Base-by-base conservation (phyloP, 305 asterid species). In the Fraxinus nigra region DNA sequence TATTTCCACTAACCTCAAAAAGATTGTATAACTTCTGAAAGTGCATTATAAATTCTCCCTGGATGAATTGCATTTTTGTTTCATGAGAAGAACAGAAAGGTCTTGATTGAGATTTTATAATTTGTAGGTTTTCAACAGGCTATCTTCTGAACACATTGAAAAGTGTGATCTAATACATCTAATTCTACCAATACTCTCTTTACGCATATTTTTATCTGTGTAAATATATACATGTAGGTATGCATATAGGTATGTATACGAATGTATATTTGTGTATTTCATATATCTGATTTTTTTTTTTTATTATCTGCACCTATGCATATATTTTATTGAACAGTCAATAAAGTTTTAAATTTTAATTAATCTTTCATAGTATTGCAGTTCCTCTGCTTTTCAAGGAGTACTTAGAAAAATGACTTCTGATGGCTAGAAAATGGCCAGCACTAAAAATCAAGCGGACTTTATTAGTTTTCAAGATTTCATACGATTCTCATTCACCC, bases 301-400 rank as follows among this genome's bases (percentile, higher is more conserved):
- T 51, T 5, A 16, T 18, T 59, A 72, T 40, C 40, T 72, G 26
- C 43, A 7, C 35, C 46, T 72, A 14, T 33, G 24, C 9, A 4
- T 33, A 32, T 13, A 20, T 72, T 32, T 72, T 72, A 72, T 72
- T n/a, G 76, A 34, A 6, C 76, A 16, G 76, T 6, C 26, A 33
- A 14, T 14, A 34, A 33, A 14, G 28, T 72, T 32, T 14, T 33
- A 72, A 33, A 32, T 33, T 32, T 8, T 6, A 72, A 33, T 14
- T 72, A 69, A 32, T 34, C 75, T 33, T 72, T 72, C 46, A 72
- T 72, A 6, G 76, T 33, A 72, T 72, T 72, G 76, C 76, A 33
- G 76, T 33, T 72, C 40, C 40, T 16, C 46, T 72, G 76, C 46
- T 72, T 72, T 70, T 72, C 76, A 33, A 72, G 46, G 46, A 72